Evolutionary conservation across 2,329 filamentous ascomycete genomes (phyloP).

Genomic region (Mycosphaerelloides madeirae): DNA sequence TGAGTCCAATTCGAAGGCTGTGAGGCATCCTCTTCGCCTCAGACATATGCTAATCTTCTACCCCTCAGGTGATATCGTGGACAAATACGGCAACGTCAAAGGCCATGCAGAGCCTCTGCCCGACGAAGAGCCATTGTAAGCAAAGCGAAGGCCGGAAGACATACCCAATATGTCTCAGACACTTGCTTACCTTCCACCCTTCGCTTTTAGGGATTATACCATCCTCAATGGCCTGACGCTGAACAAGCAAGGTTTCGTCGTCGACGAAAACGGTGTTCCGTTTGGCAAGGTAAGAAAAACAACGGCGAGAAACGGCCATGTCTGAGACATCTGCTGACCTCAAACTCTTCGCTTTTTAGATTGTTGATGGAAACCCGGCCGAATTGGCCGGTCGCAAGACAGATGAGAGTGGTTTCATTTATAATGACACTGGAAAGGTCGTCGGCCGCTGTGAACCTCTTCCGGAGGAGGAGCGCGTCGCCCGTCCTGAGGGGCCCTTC

Average conservation of each 20-base stretch:
- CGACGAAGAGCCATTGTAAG: slow-evolving; percentile 39
- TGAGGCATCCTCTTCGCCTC: no score
- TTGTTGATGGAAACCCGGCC: slow-evolving; percentile 54
- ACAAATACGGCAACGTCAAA: slow-evolving; percentile 64
- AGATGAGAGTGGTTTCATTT: slow-evolving; percentile 53
- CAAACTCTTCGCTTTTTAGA: no score
- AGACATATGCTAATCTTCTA: no score
- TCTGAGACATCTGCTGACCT: no score
- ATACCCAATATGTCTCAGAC: no score
- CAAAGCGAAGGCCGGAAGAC: no score
- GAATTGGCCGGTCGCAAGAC: slow-evolving; percentile 54
- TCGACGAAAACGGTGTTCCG: slow-evolving; percentile 50
- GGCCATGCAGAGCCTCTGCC: slow-evolving; percentile 53
- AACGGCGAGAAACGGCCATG: no score
- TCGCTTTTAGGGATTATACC: slow-evolving; percentile 55
- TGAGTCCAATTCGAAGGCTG: no score
- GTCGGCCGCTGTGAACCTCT: slow-evolving; percentile 56
- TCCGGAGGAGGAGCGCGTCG: slow-evolving; percentile 53
- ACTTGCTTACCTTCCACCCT: no score
- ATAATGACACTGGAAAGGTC: slow-evolving; percentile 53
- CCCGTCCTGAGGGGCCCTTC: slow-evolving; percentile 61
- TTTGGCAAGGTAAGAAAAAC: no score
- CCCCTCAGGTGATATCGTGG: slow-evolving; percentile 76
- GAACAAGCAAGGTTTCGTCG: slow-evolving; percentile 60
- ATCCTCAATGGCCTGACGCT: slow-evolving; percentile 57